These are phyloP conservation scores for Ceratobasidium sp. DNA, from an alignment of 1,284 basidiomycete genomes.

Conservation along the genomic window DNA sequence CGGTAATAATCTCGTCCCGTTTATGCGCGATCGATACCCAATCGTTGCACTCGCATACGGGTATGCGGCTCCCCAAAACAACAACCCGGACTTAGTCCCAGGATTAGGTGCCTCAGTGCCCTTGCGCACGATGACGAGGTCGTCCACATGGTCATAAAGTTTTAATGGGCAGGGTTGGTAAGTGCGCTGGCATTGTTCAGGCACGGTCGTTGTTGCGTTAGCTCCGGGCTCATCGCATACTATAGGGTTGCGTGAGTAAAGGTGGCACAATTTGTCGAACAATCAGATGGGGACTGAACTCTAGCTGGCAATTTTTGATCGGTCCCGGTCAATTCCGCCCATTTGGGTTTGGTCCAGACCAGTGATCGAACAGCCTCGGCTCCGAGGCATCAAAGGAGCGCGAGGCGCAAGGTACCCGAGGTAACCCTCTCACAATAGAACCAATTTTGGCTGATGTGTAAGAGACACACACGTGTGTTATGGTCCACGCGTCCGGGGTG, in stretches of 20 bases:
- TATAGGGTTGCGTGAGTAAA: background rate
- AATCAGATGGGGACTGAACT: background rate
- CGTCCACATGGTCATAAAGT: background rate
- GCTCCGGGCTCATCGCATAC: background rate
- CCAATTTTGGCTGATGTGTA: background rate
- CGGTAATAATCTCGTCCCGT: background rate
- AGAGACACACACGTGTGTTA: background rate
- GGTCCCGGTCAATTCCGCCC: background rate
- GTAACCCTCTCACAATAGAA: background rate
- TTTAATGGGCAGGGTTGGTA: background rate
- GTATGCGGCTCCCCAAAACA: background rate
- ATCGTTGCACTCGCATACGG: background rate
- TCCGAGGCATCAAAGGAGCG: background rate
- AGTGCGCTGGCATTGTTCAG: background rate
- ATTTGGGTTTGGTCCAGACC: background rate
- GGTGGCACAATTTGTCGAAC: background rate
- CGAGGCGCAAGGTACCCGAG: background rate
- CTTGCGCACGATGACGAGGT: conserved; percentile 1
- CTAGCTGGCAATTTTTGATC: background rate
- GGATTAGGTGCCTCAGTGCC: background rate
- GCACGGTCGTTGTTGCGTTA: background rate
- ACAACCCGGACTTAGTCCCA: background rate
- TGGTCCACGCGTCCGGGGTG: background rate
- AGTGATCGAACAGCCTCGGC: background rate
- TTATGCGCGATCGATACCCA: background rate